These are phyloP conservation scores for Westerdykella aurantiaca DNA, from an alignment of 2,329 filamentous ascomycete species.

Conservation along the genomic window DNA sequence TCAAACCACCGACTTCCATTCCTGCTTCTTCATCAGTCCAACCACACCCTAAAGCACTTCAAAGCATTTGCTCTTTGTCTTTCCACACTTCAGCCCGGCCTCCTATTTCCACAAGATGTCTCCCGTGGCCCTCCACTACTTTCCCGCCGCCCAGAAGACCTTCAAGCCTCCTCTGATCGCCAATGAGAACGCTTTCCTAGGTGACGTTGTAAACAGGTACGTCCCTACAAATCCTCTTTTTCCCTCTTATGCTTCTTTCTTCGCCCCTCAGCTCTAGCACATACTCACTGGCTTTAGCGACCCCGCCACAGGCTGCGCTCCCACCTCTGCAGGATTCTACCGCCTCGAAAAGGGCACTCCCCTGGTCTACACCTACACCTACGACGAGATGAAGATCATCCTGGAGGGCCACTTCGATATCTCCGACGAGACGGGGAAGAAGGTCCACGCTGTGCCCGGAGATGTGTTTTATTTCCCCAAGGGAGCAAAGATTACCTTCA, in stretches of 20 bases:
- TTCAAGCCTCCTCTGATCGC: constrained; percentile 62
- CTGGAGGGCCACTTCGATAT: constrained; percentile 63
- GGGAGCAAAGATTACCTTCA: constrained; percentile 61
- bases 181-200: constrained; percentile 63
- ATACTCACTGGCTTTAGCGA: constrained; percentile 47
- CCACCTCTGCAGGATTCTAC: constrained; percentile 61
- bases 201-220: constrained; percentile 55
- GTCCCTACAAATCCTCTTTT: constrained; percentile 5
- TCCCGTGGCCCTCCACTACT: constrained; percentile 46
- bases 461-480: constrained; percentile 67
- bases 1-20: too few relatives aligned
- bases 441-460: constrained; percentile 54
- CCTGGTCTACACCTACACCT: constrained; percentile 63
- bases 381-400: constrained; percentile 71
- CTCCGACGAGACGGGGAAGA: constrained; percentile 56
- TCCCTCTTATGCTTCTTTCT: neutral
- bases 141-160: constrained; percentile 51
- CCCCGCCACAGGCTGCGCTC: constrained; percentile 43
- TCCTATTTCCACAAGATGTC: constrained; percentile 14
- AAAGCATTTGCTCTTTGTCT: too few relatives aligned
- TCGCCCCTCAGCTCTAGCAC: constrained; percentile 6
- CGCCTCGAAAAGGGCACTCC: constrained; percentile 62
- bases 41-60: too few relatives aligned
- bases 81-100: neutral
- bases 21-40: too few relatives aligned